Evolutionary conservation across 805 yeast species (phyloP).

Genomic region (Saturnispora dispora): DNA sequence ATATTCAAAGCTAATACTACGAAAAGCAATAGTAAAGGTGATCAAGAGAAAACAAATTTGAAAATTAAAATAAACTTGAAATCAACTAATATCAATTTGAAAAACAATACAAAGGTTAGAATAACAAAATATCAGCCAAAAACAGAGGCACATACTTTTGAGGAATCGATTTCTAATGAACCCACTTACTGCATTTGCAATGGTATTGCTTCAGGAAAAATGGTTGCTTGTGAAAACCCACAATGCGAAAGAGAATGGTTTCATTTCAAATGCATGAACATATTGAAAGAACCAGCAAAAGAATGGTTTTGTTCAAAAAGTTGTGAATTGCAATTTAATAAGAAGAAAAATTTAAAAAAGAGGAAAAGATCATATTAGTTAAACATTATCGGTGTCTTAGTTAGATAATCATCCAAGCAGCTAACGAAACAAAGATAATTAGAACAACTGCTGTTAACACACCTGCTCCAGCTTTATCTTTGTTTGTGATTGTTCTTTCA

Average conservation of each 20-base stretch:
- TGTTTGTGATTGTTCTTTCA: slow-evolving; percentile 40
- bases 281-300: slow-evolving; percentile 80
- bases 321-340: slow-evolving; percentile 33
- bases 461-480: slow-evolving; percentile 87
- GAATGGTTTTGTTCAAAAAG: slow-evolving; percentile 80
- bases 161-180: slow-evolving; percentile 11
- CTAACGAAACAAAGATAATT: slow-evolving; percentile 50
- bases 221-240: slow-evolving; percentile 94
- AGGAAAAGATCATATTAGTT: background rate
- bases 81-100: background rate
- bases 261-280: slow-evolving; percentile 90
- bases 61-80: background rate
- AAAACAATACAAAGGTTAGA: background rate
- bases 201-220: slow-evolving; percentile 63
- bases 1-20: slow-evolving; percentile 18
- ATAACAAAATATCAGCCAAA: too few relatives aligned
- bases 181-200: slow-evolving; percentile 41
- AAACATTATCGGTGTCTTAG: background rate
- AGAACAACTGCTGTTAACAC: slow-evolving; percentile 70
- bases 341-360: background rate
- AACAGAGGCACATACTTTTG: slow-evolving; percentile 9
- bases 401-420: slow-evolving; percentile 61
- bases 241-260: slow-evolving; percentile 86
- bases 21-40: background rate
- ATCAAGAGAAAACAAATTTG: background rate